Percentiles rank a stretch among this genome's conserved stretches.
These are phyloP conservation scores for Zopfochytrium polystomum DNA, from an alignment of 371 early-diverging fungal species.

Conservation along the genomic window DNA sequence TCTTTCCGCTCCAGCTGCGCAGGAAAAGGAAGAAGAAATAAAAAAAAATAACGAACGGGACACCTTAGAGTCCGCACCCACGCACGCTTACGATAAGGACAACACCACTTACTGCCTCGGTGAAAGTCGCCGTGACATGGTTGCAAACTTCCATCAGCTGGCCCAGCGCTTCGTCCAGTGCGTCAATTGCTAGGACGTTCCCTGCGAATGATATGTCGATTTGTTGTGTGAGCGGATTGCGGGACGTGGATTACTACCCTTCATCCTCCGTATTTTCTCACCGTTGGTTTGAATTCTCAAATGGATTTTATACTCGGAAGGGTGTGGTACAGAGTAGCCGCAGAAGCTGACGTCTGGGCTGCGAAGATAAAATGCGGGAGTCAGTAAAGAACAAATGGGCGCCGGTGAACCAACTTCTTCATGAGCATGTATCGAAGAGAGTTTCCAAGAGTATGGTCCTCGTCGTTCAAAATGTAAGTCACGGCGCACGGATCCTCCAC, in stretches of 20 bases:
- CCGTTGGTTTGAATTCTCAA: conserved; percentile 92
- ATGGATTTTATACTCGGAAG: conserved; percentile 91
- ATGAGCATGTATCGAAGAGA: conserved; percentile 86
- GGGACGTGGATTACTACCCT: background rate
- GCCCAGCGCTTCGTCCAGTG: conserved; percentile 80
- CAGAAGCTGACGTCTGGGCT: conserved; percentile 92
- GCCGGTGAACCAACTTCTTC: conserved; percentile 71
- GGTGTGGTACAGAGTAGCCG: conserved; percentile 99
- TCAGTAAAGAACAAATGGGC: background rate
- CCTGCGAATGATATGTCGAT: conserved; percentile 48
- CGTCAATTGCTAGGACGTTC: conserved; percentile 75
- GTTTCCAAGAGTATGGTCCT: conserved; percentile 97
- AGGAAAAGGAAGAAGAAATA: no score
- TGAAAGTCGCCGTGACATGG: conserved; percentile 62
- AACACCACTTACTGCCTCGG: conserved; percentile 44
- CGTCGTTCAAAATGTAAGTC: conserved; percentile 85
- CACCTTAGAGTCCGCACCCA: background rate
- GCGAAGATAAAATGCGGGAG: conserved; percentile 3
- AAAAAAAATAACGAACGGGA: no score
- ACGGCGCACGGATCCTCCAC: conserved; percentile 69
- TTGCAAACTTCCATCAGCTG: conserved; percentile 72
- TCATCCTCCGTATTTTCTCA: conserved; percentile 21
- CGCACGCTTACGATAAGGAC: background rate
- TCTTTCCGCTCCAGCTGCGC: no score
- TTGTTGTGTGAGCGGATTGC: background rate